Base-by-base conservation (phyloP, 1,284 basidiomycete species). In the Inonotus obliquus region DNA sequence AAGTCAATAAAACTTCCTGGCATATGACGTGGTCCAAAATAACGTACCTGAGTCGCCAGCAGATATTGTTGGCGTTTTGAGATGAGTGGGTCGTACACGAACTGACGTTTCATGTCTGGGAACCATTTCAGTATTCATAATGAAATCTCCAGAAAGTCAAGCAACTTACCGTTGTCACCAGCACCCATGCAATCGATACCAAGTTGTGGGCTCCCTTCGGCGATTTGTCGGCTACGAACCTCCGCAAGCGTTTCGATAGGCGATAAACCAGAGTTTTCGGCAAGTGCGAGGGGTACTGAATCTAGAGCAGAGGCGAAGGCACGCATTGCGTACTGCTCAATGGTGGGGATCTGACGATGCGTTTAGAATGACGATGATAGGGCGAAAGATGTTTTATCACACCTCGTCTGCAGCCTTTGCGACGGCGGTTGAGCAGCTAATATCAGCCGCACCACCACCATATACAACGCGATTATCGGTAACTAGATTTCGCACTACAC, bases 241-340 rank as follows among this genome's bases (percentile, higher is more conserved):
- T 96, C 91, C 0, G 96, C 88, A 21, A 99, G 82, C 2, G 94
- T 98, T 76, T 98, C 94, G 68, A 99, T 99, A 10, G 96, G 97
- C 29, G 92, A 90, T 59, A 98, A 77, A 57, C 96, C 96, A 66
- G 94, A 96, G 81, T 99, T 99, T 75, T 99, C 97, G 4, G 97
- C 96, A 10, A 99, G 81, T 1, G 97, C 96, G 17, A 98, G 84
- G 7, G 97, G 97, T 57, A 98, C 79, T 10, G 95, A 84, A 70
- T 99, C 96, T 7, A 99, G 79, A 10, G 96, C 96, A 32, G 92
- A 91, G 1, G 96, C 85, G 72, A 98, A 99, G 17, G 96, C 96
- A 49, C 96, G 91, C 96, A 99, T 98, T 1, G 96, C 96, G 72
- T 99, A 99, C 80, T 99, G 96, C 76, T 99, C 96, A 70, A 99